phyloP scores from a whole-genome alignment of 164 flowering plant species.

The Piper betle region DNA sequence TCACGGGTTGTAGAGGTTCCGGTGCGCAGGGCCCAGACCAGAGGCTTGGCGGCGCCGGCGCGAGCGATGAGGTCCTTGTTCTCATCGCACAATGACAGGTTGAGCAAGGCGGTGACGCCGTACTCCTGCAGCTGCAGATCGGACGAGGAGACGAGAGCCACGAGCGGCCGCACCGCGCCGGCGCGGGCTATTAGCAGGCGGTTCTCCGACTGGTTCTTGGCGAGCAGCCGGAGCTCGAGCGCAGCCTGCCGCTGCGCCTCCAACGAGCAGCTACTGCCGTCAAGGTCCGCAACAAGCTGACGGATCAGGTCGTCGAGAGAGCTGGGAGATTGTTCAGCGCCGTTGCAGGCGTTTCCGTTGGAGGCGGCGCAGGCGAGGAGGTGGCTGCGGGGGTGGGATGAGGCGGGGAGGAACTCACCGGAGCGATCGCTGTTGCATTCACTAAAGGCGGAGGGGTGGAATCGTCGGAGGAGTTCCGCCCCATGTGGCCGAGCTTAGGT shows the following conservation, averaged over 20 bases:
- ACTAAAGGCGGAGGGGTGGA: conserved; percentile 48
- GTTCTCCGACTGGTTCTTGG: conserved; percentile 69
- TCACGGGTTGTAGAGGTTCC: conserved; percentile 68
- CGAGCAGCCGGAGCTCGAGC: conserved; percentile 57
- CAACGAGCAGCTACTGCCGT: conserved; percentile 27
- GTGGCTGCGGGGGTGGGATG: conserved; percentile 32
- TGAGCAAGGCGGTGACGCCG: conserved; percentile 74
- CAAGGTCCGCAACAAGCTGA: conserved; percentile 49
- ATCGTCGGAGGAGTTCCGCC: conserved; percentile 28
- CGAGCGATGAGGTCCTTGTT: conserved; percentile 48
- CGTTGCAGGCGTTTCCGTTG: conserved; percentile 17
- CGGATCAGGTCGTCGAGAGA: conserved; percentile 31
- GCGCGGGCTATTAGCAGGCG: conserved; percentile 53
- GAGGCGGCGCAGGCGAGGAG: conserved; percentile 25
- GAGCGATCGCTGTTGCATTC: conserved; percentile 77
- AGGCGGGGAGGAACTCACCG: conserved; percentile 50
- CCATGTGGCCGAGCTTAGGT: conserved; percentile 21
- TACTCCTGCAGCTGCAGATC: conserved; percentile 58
- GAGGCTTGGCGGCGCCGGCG: conserved; percentile 65
- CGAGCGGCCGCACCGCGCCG: conserved; percentile 57
- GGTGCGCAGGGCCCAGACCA: conserved; percentile 40
- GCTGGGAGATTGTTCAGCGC: conserved; percentile 5
- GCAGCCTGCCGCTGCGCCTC: conserved; percentile 61
- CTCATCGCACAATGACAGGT: conserved; percentile 69
- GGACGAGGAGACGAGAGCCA: conserved; percentile 41